Base-by-base conservation (phyloP, 768 basidiomycete species). In the Lactarius psammicola region DNA sequence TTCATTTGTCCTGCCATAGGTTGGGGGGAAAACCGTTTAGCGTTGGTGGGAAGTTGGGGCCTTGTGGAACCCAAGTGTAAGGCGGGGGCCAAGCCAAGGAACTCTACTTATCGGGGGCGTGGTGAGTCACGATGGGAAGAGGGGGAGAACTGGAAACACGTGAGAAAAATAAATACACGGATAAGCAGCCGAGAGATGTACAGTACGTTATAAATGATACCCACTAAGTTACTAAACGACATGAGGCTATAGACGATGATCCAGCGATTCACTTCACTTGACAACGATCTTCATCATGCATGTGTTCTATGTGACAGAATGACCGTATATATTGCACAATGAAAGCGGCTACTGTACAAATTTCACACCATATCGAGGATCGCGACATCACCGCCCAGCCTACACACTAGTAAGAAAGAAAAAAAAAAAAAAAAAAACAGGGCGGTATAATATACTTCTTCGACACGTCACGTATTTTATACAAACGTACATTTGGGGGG, bases 401-500 rank as follows among this genome's bases (percentile, higher is more conserved):
- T 23, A 63, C 33, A 58, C 33, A 36, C 36, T 20, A 46, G 49
- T 38, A 49, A 40, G 23, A 46, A 33, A n/a, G n/a, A n/a, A n/a
- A n/a, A 31, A 38, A 40, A 38, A 28, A 28, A 6, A 46, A 15
- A 30, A 31, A 56, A 38, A 40, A 49, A 46, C 55, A 58, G 38
- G 38, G 40, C 61, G 56, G 61, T 59, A 66, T 59, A 63, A 30
- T 66, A 66, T 66, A 63, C 65, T 62, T n/a, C n/a, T n/a, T 66
- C 65, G 49, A 51, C 40, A 58, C n/a, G n/a, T n/a, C n/a, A 55
- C 51, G 31, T 66, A 63, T 17, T 59, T 15, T 10, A 46, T 66
- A 66, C 65, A 66, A 23, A 42, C 17, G 49, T 66, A 66, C 65
- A 66, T 20, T 62, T 58, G 61, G 42, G 26, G 31, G 30, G 51